Evolutionary conservation across 1,139 yeast species (phyloP).

Genomic region (Meyerozyma elateridarum): DNA sequence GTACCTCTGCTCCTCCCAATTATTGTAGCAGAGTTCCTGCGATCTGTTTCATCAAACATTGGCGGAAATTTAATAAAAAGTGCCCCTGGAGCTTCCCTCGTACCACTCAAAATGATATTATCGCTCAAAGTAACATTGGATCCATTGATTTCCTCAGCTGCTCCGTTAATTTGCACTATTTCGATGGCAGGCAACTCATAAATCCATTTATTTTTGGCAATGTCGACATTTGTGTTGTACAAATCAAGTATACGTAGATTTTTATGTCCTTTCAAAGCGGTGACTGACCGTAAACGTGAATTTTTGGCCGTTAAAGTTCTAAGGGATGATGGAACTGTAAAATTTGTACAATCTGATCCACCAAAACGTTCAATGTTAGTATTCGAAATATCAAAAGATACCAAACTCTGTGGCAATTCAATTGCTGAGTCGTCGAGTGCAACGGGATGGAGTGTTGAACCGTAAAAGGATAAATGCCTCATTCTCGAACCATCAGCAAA

Average conservation of each 20-base stretch:
- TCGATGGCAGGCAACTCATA: too few relatives aligned
- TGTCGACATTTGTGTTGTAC: neutral
- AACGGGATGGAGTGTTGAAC: neutral
- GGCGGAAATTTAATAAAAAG: too few relatives aligned
- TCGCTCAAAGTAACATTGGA: too few relatives aligned
- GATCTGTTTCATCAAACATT: too few relatives aligned
- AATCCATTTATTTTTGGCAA: too few relatives aligned
- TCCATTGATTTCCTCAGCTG: too few relatives aligned
- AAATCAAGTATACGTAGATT: neutral
- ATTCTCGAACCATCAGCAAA: neutral
- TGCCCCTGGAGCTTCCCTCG: too few relatives aligned
- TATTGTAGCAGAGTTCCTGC: too few relatives aligned
- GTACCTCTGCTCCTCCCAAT: too few relatives aligned
- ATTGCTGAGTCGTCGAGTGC: neutral
- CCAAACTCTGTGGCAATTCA: neutral
- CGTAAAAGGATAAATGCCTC: neutral
- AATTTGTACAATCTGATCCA: neutral
- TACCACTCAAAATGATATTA: too few relatives aligned
- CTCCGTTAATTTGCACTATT: too few relatives aligned
- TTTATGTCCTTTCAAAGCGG: neutral
- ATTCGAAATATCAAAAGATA: neutral
- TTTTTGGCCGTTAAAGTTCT: neutral
- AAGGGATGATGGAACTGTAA: neutral
- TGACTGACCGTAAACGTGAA: neutral
- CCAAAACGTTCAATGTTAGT: too few relatives aligned